A percentile compares a stretch with the other conserved stretches of the same genome.
These are phyloP conservation scores for Podila verticillata DNA, from an alignment of 192 early-diverging fungal genomes.

Conservation along the genomic window DNA sequence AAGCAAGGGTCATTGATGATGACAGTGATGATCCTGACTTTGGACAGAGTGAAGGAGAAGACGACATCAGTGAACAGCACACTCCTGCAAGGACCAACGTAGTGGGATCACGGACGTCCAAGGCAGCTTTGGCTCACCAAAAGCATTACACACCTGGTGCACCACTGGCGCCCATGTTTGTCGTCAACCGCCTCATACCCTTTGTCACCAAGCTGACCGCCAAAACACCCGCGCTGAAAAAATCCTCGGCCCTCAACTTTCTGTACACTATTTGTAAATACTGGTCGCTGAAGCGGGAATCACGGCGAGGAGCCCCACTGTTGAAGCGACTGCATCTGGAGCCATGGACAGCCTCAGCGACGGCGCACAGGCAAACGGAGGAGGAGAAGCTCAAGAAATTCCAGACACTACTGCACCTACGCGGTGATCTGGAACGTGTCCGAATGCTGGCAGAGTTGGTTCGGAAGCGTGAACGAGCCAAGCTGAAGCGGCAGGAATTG, in stretches of 20 bases:
- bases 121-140: constrained; percentile 68
- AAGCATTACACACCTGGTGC: constrained; percentile 69
- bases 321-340: constrained; percentile 96
- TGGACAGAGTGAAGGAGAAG: constrained; percentile 41
- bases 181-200: constrained; percentile 62
- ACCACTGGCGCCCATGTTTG: constrained; percentile 70
- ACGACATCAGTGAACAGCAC: constrained; percentile 2
- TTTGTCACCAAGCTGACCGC: constrained; percentile 54
- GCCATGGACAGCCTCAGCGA: constrained; percentile 92
- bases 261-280: constrained; percentile 83
- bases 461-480: constrained; percentile 74
- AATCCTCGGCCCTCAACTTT: constrained; percentile 61
- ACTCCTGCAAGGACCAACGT: constrained; percentile 27
- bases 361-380: constrained; percentile 81
- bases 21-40: constrained; percentile 55
- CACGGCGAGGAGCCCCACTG: constrained; percentile 91
- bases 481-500: constrained; percentile 66
- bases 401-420: constrained; percentile 56
- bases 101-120: constrained; percentile 54
- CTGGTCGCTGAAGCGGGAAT: constrained; percentile 94
- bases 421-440: constrained; percentile 89
- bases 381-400: constrained; percentile 77
- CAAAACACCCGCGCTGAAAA: constrained; percentile 43
- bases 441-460: constrained; percentile 87
- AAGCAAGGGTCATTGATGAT: constrained; percentile 20